Conservation (phyloP, 768 basidiomycete species). For the Kwoniella europaea region DNA sequence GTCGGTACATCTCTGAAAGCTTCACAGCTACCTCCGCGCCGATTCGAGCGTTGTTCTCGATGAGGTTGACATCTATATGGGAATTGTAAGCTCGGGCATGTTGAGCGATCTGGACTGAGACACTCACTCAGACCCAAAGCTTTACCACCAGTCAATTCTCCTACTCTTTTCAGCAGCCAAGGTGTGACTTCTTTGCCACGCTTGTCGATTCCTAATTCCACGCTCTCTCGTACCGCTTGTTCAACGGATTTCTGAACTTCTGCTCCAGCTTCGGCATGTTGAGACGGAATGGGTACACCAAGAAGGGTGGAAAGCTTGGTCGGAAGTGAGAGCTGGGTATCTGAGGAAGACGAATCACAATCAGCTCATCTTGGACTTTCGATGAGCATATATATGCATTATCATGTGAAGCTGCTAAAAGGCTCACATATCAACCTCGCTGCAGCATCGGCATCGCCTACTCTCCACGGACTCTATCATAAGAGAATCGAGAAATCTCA, state of each 20-base stretch:
- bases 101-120: background rate
- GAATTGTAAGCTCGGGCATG: background rate
- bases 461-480: slow-evolving; percentile 76
- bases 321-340: slow-evolving; percentile 71
- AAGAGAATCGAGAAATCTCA: background rate
- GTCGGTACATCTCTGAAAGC: slow-evolving; percentile 72
- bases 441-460: slow-evolving; percentile 68
- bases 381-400: too few relatives aligned
- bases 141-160: slow-evolving; percentile 75
- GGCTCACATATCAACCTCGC: slow-evolving; percentile 64
- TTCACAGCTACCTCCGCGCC: slow-evolving; percentile 61
- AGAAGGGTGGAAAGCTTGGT: slow-evolving; percentile 79
- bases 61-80: slow-evolving; percentile 74
- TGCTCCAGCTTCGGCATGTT: slow-evolving; percentile 71
- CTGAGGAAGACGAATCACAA: slow-evolving; percentile 58
- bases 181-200: slow-evolving; percentile 92
- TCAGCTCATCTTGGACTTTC: background rate
- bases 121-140: slow-evolving; percentile 74
- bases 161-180: slow-evolving; percentile 84
- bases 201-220: slow-evolving; percentile 75
- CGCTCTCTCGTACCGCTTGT: slow-evolving; percentile 81
- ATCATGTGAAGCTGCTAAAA: background rate
- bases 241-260: slow-evolving; percentile 77
- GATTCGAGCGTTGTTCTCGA: slow-evolving; percentile 83
- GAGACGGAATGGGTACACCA: slow-evolving; percentile 84